Conservation (phyloP, 257 asterid genomes). For the Marsdenia floribunda region DNA sequence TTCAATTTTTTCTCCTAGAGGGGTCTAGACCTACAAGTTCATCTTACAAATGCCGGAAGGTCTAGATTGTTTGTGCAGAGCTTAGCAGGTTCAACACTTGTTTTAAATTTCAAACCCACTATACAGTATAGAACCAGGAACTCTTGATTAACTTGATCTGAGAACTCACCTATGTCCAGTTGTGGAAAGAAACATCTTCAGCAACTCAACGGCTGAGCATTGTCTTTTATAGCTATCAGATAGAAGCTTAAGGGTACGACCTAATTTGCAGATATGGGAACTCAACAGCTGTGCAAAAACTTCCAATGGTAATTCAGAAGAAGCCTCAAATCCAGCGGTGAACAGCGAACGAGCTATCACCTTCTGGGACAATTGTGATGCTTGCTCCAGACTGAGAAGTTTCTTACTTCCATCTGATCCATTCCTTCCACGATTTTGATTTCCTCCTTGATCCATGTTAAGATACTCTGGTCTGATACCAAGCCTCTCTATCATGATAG, state of each 20-base stretch:
- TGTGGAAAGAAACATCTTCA: slow-evolving; percentile 89
- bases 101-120: background rate
- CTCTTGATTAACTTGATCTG: slow-evolving; percentile 15
- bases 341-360: slow-evolving; percentile 69
- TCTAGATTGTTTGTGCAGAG: background rate
- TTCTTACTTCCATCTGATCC: slow-evolving; percentile 54
- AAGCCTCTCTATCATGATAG: slow-evolving; percentile 96
- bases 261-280: slow-evolving; percentile 71
- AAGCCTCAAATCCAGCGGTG: slow-evolving; percentile 73
- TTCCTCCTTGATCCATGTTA: slow-evolving; percentile 67
- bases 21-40: background rate
- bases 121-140: background rate
- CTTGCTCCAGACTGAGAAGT: slow-evolving; percentile 72
- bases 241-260: slow-evolving; percentile 68
- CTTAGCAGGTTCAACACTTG: background rate
- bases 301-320: slow-evolving; percentile 67
- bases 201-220: slow-evolving; percentile 78
- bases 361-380: slow-evolving; percentile 62
- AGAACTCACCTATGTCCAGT: slow-evolving; percentile 68
- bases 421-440: slow-evolving; percentile 56
- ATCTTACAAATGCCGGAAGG: background rate
- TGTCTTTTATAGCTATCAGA: slow-evolving; percentile 84
- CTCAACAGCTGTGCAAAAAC: slow-evolving; percentile 72
- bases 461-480: slow-evolving; percentile 88
- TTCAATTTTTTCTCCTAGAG: background rate